Conservation (phyloP, 805 yeast species). For the Ogataea allantospora region DNA sequence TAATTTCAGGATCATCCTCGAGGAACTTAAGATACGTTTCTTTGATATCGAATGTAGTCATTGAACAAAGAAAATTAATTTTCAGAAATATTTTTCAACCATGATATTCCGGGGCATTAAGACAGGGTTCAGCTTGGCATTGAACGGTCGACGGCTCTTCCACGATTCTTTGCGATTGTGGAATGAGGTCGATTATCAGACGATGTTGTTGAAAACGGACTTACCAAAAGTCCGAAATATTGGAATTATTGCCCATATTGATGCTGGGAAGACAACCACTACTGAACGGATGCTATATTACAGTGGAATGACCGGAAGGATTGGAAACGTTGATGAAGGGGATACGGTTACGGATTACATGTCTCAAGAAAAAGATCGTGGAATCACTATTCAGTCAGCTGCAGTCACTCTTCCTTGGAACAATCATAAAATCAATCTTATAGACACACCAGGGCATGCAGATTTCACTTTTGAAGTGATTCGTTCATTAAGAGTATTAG, state of each 20-base stretch:
- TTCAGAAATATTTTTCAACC: constrained; percentile 1
- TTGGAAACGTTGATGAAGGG: constrained; percentile 95
- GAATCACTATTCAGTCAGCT: constrained; percentile 95
- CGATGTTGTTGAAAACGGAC: constrained; percentile 22
- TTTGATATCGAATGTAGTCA: constrained; percentile 66
- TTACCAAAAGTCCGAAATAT: constrained; percentile 66
- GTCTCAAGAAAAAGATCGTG: constrained; percentile 86
- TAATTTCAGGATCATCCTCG: constrained; percentile 90
- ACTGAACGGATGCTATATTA: constrained; percentile 94
- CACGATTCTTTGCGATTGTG: not conserved
- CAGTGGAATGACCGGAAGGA: constrained; percentile 72
- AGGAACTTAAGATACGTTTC: constrained; percentile 76
- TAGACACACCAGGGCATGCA: constrained; percentile 98
- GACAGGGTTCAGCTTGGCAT: not conserved
- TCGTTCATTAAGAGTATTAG: constrained; percentile 83
- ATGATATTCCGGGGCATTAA: constrained; percentile 4
- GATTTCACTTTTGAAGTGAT: constrained; percentile 95
- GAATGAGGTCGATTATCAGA: constrained; percentile 12
- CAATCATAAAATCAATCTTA: constrained; percentile 68
- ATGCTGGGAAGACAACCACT: constrained; percentile 98
- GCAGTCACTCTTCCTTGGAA: constrained; percentile 91
- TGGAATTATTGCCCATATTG: constrained; percentile 98
- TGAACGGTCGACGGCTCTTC: constrained; percentile 2
- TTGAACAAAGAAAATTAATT: constrained; percentile 1
- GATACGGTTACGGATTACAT: constrained; percentile 93